Conservation (phyloP, 2,329 filamentous ascomycete genomes). For the Blastomyces percursus region DNA sequence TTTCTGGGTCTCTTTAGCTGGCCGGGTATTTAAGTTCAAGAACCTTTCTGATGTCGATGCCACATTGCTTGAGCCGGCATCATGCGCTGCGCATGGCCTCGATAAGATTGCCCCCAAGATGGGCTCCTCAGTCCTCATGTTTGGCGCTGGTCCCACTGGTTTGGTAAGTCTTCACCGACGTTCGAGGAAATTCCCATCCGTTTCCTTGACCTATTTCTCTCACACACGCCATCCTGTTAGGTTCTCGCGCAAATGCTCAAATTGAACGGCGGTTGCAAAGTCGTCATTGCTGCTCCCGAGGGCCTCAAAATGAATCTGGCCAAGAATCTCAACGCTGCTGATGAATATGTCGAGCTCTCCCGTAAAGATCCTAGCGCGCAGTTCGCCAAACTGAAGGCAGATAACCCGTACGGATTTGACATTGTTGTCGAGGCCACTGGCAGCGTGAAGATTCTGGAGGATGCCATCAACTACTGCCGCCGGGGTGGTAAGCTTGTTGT, state of each 20-base stretch:
- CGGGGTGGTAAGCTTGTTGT: constrained; percentile 61
- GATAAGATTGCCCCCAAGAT: constrained; percentile 58
- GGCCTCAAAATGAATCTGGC: constrained; percentile 63
- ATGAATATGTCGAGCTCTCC: constrained; percentile 39
- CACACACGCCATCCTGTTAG: constrained; percentile 10
- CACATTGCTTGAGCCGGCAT: constrained; percentile 57
- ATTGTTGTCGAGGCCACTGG: constrained; percentile 63
- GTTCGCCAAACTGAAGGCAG: constrained; percentile 50
- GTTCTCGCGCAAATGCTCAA: constrained; percentile 52
- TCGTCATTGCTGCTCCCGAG: constrained; percentile 57
- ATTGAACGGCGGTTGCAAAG: constrained; percentile 57
- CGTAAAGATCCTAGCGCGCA: constrained; percentile 45
- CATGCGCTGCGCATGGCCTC: constrained; percentile 56
- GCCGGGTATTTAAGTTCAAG: constrained; percentile 53
- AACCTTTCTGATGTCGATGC: constrained; percentile 56
- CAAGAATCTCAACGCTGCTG: constrained; percentile 37
- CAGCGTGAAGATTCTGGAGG: constrained; percentile 56
- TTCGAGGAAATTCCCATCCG: not conserved
- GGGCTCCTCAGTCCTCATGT: constrained; percentile 53
- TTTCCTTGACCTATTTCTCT: not conserved
- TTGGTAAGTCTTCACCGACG: constrained; percentile 28
- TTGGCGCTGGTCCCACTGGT: constrained; percentile 57
- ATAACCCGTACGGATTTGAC: constrained; percentile 63
- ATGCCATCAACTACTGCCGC: constrained; percentile 59
- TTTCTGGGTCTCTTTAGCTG: constrained; percentile 23